Base-by-base conservation (phyloP, 768 basidiomycete genomes). In the Glaciozyma antarctica region DNA sequence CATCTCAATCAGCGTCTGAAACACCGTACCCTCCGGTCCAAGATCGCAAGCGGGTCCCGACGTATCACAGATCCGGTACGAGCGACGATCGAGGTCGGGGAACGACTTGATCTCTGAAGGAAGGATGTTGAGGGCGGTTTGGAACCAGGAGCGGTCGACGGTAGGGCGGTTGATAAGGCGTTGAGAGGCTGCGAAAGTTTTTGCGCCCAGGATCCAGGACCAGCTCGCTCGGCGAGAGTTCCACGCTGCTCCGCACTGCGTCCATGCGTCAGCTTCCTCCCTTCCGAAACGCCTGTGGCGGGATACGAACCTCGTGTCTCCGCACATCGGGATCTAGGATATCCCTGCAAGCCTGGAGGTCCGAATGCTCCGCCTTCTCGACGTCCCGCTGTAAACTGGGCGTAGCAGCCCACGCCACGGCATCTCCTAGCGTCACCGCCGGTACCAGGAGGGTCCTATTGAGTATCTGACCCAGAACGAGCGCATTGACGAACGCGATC, bases 371-470 rank as follows among this genome's bases (percentile, higher is more conserved):
- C 48, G 64, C 62, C 30, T 53, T 32, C 41, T 47, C 59, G 19
- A 60, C 32, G 24, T 56, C 34, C 12, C 13, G 8, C 17, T 19
- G 32, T 2, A 60, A 24, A 34, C 63, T 44, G 12, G 24, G 28
- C 7, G 52, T 48, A 1, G 62, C 38, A 3, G 55, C 65, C 69
- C 69, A 70, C 12, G 63, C 62, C 13, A 62, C 32, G 7, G 69
- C 48, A 22, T 10, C 21, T 16, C 69, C 69, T 15, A 70, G 69
- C 5, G 60, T 61, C 12, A 62, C 62, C 5, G 69, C 63, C 22
- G 63, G 65, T 15, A 70, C 62, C 30, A 67, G 63, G 24, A 70
- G 63, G 17, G 65, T 70, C 17, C 69, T 65, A 32, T 66, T 64
- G 13, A 66, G 21, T 22, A 57, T 43, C 4, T 26, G 21, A 1